These are phyloP conservation scores for Saccharum hybrid DNA, from an alignment of 202 grass and related monocot species.

Conservation along the genomic window DNA sequence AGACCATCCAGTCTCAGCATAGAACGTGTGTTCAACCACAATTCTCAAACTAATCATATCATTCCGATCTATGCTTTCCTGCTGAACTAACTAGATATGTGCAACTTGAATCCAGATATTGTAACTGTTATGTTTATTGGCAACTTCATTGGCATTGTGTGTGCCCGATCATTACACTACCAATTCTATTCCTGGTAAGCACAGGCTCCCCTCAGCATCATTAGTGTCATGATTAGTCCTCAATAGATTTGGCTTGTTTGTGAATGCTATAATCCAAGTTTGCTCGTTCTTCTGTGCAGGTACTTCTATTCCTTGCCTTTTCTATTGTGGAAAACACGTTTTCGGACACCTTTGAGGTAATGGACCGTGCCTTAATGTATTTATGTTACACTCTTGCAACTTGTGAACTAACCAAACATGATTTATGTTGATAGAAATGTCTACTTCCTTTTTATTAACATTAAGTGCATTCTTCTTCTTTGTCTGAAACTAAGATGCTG, in stretches of 20 bases:
- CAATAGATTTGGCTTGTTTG: background rate
- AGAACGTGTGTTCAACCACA: constrained; percentile 59
- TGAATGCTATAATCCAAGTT: constrained; percentile 15
- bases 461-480: background rate
- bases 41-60: constrained; percentile 28
- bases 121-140: constrained; percentile 82
- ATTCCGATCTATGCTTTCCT: constrained; percentile 23
- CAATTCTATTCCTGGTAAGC: constrained; percentile 96
- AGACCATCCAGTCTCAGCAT: constrained; percentile 57
- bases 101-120: constrained; percentile 70
- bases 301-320: constrained; percentile 95
- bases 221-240: constrained; percentile 16
- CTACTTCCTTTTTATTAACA: background rate
- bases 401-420: constrained; percentile 9
- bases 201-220: background rate
- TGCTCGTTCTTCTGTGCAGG: constrained; percentile 50
- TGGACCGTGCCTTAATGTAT: background rate
- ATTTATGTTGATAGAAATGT: constrained; percentile 12
- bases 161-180: constrained; percentile 83
- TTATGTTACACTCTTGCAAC: background rate
- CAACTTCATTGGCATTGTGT: constrained; percentile 91
- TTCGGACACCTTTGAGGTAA: constrained; percentile 74
- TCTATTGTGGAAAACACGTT: constrained; percentile 83
- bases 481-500: background rate
- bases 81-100: constrained; percentile 47